Percentiles rank a stretch among this genome's conserved stretches.
These are phyloP conservation scores for Linum trigynum DNA, from an alignment of 345 rosid genomes.

Conservation along the genomic window DNA sequence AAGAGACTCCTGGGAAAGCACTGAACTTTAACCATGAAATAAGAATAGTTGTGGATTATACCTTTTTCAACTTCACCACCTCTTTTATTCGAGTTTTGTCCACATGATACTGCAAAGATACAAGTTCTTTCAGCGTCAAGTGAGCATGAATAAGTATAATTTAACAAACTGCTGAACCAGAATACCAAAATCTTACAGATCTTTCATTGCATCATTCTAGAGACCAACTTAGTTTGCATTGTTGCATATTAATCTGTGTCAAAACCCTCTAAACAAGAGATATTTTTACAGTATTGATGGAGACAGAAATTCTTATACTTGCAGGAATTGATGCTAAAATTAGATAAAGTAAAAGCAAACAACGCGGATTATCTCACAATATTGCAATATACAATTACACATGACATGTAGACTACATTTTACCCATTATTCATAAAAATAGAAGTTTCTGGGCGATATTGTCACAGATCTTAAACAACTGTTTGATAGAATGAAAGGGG, in stretches of 20 bases:
- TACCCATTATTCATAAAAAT: no score
- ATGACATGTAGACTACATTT: no score
- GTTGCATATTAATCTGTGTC: background rate
- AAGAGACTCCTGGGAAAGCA: constrained; percentile 18
- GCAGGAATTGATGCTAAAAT: background rate
- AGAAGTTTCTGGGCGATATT: no score
- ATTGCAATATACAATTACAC: background rate
- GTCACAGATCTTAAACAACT: background rate
- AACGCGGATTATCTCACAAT: background rate
- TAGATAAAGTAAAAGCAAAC: background rate
- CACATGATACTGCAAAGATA: constrained; percentile 57
- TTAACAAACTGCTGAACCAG: background rate
- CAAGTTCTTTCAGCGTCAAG: background rate
- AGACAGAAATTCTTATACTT: background rate
- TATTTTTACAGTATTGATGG: background rate
- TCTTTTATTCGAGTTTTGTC: constrained; percentile 71
- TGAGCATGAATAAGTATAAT: background rate
- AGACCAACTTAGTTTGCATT: background rate
- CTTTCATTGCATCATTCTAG: background rate
- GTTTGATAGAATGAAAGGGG: background rate
- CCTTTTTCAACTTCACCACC: constrained; percentile 67
- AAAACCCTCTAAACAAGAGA: background rate
- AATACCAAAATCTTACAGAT: no score
- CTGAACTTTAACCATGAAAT: constrained; percentile 2
- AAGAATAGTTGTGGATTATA: constrained; percentile 12